A percentile compares a stretch with the other conserved stretches of the same genome.
Conservation (phyloP, 305 asterid genomes). For the Ruellia speciosa region DNA sequence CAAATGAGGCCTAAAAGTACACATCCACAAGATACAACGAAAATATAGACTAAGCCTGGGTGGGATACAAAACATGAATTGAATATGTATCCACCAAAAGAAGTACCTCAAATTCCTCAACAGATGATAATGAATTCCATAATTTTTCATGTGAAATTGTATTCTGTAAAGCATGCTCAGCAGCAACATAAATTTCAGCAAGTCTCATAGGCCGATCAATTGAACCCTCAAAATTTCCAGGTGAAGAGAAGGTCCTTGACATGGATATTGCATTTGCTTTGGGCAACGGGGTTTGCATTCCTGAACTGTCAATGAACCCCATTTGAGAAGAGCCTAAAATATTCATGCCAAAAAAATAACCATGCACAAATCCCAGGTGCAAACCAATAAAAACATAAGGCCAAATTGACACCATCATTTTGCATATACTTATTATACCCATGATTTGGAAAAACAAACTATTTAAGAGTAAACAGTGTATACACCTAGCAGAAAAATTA, state of each 20-base stretch:
- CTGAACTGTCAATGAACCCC: slow-evolving; percentile 60
- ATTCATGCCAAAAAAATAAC: slow-evolving; percentile 14
- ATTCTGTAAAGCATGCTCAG: slow-evolving; percentile 80
- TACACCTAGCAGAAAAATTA: background rate
- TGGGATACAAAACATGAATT: slow-evolving; percentile 4
- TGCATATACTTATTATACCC: too few species aligned
- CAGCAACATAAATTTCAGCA: slow-evolving; percentile 88
- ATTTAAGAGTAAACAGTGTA: slow-evolving; percentile 2
- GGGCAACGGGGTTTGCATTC: slow-evolving; percentile 35
- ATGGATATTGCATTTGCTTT: slow-evolving; percentile 44
- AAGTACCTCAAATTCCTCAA: slow-evolving; percentile 80
- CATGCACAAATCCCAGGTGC: slow-evolving; percentile 15
- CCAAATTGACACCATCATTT: too few species aligned
- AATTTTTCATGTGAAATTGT: slow-evolving; percentile 68
- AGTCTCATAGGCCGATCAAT: slow-evolving; percentile 91
- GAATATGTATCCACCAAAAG: slow-evolving; percentile 4
- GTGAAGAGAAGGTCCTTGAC: slow-evolving; percentile 82
- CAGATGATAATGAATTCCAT: slow-evolving; percentile 68
- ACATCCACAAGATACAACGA: slow-evolving; percentile 6
- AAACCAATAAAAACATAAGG: background rate
- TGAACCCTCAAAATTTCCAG: slow-evolving; percentile 74
- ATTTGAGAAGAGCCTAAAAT: slow-evolving; percentile 29
- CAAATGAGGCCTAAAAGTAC: slow-evolving; percentile 4
- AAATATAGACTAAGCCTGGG: slow-evolving; percentile 7
- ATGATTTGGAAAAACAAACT: slow-evolving; percentile 1